Base-by-base conservation (phyloP, 2,329 filamentous ascomycete species). In the Alternaria solani region DNA sequence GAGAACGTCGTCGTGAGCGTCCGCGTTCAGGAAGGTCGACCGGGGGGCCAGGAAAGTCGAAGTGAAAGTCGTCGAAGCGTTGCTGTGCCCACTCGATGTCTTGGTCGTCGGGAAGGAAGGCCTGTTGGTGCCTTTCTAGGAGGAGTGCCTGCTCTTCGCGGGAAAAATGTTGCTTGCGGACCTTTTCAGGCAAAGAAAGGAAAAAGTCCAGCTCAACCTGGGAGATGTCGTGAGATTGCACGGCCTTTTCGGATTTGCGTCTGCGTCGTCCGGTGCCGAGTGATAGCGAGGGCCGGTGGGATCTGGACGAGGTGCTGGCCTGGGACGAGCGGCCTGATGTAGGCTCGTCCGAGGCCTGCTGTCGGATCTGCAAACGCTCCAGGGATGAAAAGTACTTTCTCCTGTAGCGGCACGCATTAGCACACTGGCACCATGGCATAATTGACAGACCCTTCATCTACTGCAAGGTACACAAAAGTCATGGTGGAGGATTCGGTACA, bases 311-410 rank as follows among this genome's bases (percentile, higher is more conserved):
- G 14, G 68, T 70, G 43, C 59, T 60, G 46, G 70, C 64, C 53
- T 64, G 70, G 51, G 72, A 74, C 41, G 71, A 70, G 59, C 62
- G 70, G 52, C 59, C 59, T 52, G 69, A 72, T 36, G 57, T 66
- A 62, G 63, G 64, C 57, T 71, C 61, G 59, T 72, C 63, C 56
- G 67, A 72, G 67, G 68, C 66, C 51, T 79, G 79, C 69, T 88
- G 87, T 51, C 85, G 86, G 74, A 92, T 87, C 69, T 87, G 87
- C 59, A 91, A 83, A 59, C 89, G 86, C 78, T 93, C 90, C 64
- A 90, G 83, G 7, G 87, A 89, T 32, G 89, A 91, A 80, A 92
- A 92, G 80, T 91, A 92, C 87, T 92, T 84, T 72, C 79, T 79
- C 71, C 81, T 83, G 74, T 56, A 66, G 67, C 54, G 57, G 56